Evolutionary conservation across 768 basidiomycete species (phyloP).

Genomic region (Amanita exitialis): DNA sequence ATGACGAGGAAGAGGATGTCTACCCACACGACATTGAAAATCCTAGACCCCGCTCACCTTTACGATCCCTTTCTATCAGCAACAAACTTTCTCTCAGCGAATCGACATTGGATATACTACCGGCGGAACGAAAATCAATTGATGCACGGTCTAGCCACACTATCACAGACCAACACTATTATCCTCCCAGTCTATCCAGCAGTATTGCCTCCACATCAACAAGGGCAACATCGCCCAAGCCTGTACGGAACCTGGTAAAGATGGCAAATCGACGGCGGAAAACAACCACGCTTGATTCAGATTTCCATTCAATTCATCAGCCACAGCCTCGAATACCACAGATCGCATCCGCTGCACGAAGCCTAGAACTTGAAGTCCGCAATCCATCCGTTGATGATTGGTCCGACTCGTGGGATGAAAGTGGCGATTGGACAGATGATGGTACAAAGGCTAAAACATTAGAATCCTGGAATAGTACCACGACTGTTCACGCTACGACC

Average conservation of each 20-base stretch:
- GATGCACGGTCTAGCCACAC: constrained; percentile 23
- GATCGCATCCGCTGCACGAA: background rate
- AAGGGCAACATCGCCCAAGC: constrained; percentile 15
- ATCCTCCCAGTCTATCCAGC: constrained; percentile 48
- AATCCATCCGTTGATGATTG: constrained; percentile 20
- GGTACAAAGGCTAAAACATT: background rate
- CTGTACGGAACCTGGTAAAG: constrained; percentile 24
- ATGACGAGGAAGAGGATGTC: constrained; percentile 47
- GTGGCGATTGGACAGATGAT: constrained; percentile 42
- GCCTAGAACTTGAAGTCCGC: constrained; percentile 1
- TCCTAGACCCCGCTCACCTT: constrained; percentile 22
- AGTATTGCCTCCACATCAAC: constrained; percentile 28
- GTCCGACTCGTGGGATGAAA: constrained; percentile 44
- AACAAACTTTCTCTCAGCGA: constrained; percentile 3
- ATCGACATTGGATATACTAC: constrained; percentile 13
- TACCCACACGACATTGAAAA: constrained; percentile 35
- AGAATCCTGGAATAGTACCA: constrained; percentile 1
- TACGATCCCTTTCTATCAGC: constrained; percentile 21
- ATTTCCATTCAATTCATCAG: constrained; percentile 4
- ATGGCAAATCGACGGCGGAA: constrained; percentile 23
- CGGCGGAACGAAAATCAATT: constrained; percentile 31
- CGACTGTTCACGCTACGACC: background rate
- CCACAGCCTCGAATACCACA: constrained; percentile 12
- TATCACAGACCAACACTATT: constrained; percentile 36
- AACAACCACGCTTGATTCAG: background rate